These are phyloP conservation scores for Pseudomonodictys pantanalensis DNA, from an alignment of 495 filamentous ascomycete species.

Conservation along the genomic window DNA sequence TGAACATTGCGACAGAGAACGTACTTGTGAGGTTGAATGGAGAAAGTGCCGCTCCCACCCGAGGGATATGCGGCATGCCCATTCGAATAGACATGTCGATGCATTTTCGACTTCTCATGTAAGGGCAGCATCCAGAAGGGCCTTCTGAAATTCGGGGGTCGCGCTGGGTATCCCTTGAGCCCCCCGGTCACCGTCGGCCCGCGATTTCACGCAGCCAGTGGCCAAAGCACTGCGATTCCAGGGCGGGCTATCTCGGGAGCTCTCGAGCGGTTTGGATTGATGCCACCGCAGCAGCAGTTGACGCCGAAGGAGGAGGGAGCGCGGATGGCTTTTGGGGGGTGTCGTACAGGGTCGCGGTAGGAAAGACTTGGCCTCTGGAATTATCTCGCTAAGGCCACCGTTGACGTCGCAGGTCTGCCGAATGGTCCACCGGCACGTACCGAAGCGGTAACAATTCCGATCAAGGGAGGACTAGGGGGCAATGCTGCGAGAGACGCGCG, in stretches of 20 bases:
- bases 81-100: constrained; percentile 67
- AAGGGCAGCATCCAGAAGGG: constrained; percentile 38
- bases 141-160: background rate
- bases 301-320: background rate
- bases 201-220: constrained; percentile 18
- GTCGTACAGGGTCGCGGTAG: constrained; percentile 3
- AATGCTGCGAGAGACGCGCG: background rate
- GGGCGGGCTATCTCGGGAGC: background rate
- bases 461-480: constrained; percentile 4
- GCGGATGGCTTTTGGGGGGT: background rate
- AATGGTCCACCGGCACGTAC: constrained; percentile 5
- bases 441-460: background rate
- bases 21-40: constrained; percentile 87
- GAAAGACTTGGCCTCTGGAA: constrained; percentile 8
- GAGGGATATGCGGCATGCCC: constrained; percentile 65
- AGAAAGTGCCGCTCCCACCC: constrained; percentile 62
- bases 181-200: constrained; percentile 31
- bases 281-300: constrained; percentile 7
- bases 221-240: constrained; percentile 4
- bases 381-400: constrained; percentile 34
- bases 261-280: constrained; percentile 16
- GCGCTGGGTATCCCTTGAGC: constrained; percentile 32
- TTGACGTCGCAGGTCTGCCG: constrained; percentile 12
- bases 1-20: constrained; percentile 23
- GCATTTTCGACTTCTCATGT: constrained; percentile 52